These are phyloP conservation scores for Naganishia friedmannii DNA, from an alignment of 768 basidiomycete genomes.

Conservation along the genomic window DNA sequence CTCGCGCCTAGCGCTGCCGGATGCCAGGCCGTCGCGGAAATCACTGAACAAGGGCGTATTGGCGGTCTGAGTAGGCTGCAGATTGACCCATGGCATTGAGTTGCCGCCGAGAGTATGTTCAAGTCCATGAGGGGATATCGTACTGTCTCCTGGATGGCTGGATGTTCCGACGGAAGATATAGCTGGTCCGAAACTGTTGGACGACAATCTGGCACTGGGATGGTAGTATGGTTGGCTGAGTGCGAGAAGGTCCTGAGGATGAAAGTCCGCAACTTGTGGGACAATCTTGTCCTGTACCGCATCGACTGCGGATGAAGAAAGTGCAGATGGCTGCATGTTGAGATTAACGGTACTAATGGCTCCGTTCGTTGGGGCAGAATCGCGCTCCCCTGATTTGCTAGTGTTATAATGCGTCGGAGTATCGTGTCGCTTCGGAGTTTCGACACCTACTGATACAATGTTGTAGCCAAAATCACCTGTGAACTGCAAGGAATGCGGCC, in stretches of 20 bases:
- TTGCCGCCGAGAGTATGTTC: neutral
- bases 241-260: slow-evolving; percentile 14
- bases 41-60: neutral
- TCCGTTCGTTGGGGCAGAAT: neutral
- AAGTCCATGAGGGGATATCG: neutral
- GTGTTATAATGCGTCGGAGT: neutral
- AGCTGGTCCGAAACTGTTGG: neutral
- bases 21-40: too few species aligned
- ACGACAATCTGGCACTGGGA: neutral
- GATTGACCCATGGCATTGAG: neutral
- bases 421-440: neutral
- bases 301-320: neutral
- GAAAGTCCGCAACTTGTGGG: neutral
- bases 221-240: slow-evolving; percentile 19
- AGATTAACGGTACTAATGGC: neutral
- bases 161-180: neutral
- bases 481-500: slow-evolving; percentile 5
- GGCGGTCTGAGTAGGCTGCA: neutral
- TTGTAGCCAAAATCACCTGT: neutral
- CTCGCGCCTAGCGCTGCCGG: neutral
- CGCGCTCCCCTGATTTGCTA: neutral
- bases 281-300: neutral
- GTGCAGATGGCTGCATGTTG: neutral
- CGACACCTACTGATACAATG: neutral
- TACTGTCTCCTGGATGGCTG: neutral